phyloP scores from a whole-genome alignment of 2,329 filamentous ascomycete species.

The Chrysoporthe austroafricana region DNA sequence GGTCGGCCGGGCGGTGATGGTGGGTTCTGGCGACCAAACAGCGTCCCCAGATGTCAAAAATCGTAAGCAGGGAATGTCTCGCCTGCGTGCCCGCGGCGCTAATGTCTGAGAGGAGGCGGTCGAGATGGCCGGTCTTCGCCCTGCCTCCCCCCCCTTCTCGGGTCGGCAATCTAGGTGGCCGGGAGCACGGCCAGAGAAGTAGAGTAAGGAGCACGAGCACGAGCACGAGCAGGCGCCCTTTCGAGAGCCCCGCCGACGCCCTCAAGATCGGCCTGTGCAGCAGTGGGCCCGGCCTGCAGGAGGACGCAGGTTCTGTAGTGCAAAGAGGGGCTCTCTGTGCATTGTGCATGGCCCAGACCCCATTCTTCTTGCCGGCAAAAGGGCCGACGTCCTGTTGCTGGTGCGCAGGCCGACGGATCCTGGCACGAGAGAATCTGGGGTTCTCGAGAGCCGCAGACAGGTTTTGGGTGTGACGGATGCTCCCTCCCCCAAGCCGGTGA shows the following conservation, averaged over 20 bases:
- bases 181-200: not conserved
- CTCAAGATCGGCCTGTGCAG: not conserved
- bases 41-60: not conserved
- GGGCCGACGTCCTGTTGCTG: not conserved
- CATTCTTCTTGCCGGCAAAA: not conserved
- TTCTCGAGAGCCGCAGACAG: no score
- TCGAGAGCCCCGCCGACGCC: not conserved
- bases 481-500: not conserved
- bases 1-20: constrained; percentile 20
- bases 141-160: not conserved
- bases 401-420: not conserved
- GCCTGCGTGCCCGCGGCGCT: not conserved
- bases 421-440: no score
- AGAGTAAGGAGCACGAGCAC: not conserved
- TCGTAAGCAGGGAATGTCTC: not conserved
- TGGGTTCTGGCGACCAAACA: constrained; percentile 9
- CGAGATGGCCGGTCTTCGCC: constrained; percentile 19
- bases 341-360: not conserved
- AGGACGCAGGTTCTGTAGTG: not conserved
- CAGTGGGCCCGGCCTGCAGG: constrained; percentile 5
- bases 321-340: not conserved
- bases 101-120: constrained; percentile 8
- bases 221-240: not conserved
- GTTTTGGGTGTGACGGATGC: not conserved
- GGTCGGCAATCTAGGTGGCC: not conserved